Percentiles rank a stretch among this genome's conserved stretches.
phyloP scores from a whole-genome alignment of 2,329 filamentous ascomycete species.

The Dendryphion nanum region DNA sequence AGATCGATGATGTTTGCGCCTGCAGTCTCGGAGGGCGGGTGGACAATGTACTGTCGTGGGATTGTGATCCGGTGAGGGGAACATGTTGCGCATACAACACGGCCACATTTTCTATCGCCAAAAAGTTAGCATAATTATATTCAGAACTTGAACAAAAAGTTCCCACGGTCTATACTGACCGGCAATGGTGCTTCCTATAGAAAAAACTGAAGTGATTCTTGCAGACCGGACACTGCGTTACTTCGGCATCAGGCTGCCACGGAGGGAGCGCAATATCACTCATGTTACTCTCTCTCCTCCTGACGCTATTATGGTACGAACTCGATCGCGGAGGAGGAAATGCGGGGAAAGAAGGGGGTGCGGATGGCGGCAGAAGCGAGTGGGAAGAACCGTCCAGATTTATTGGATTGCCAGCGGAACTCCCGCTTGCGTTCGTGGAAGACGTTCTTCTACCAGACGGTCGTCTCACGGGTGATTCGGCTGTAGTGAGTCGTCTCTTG shows the following conservation, averaged over 20 bases:
- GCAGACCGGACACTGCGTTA: slow-evolving; percentile 82
- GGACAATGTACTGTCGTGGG: slow-evolving; percentile 87
- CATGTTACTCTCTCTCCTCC: slow-evolving; percentile 17
- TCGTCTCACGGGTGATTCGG: slow-evolving; percentile 30
- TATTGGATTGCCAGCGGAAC: slow-evolving; percentile 21
- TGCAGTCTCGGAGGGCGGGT: slow-evolving; percentile 50
- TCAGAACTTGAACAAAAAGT: neutral
- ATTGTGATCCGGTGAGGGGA: slow-evolving; percentile 95
- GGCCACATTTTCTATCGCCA: slow-evolving; percentile 78
- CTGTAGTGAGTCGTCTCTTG: slow-evolving; percentile 35
- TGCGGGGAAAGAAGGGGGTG: neutral
- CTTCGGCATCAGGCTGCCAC: slow-evolving; percentile 89
- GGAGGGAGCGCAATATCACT: slow-evolving; percentile 61
- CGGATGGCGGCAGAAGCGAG: neutral
- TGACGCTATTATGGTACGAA: no score
- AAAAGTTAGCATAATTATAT: slow-evolving; percentile 2
- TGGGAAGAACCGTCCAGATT: slow-evolving; percentile 10
- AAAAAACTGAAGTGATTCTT: slow-evolving; percentile 76
- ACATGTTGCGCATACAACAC: slow-evolving; percentile 85
- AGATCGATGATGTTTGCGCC: slow-evolving; percentile 42
- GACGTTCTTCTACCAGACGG: slow-evolving; percentile 25
- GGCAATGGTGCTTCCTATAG: slow-evolving; percentile 89
- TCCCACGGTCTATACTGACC: slow-evolving; percentile 54
- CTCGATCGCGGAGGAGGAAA: slow-evolving; percentile 5
- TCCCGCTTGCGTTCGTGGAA: slow-evolving; percentile 5